Percentiles rank a stretch among this genome's conserved stretches.
Conservation (phyloP, 306 rosid species). For the Gleditsia sinensis region DNA sequence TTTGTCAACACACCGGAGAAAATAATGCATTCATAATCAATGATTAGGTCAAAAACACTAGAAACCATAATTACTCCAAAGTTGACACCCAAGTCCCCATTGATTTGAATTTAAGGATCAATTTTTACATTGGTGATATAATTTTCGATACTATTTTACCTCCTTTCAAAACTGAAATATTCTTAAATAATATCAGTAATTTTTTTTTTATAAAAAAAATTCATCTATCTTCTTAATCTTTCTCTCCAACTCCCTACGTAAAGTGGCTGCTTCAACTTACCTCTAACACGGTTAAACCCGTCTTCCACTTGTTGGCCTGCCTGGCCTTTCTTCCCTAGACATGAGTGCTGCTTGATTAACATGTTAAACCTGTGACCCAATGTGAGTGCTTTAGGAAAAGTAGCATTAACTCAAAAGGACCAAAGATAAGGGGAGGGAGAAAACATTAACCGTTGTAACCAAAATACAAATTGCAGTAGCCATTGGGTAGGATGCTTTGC, state of each 20-base stretch:
- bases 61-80: background rate
- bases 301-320: no score
- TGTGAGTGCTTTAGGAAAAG: conserved; percentile 12
- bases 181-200: no score
- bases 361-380: background rate
- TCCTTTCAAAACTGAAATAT: no score
- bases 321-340: no score
- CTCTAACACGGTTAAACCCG: no score
- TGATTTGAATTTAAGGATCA: background rate
- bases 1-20: background rate
- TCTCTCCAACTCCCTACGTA: background rate
- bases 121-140: no score
- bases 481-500: background rate
- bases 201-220: no score
- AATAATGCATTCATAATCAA: background rate
- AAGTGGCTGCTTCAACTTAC: no score
- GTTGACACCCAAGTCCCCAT: background rate
- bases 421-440: background rate
- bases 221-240: background rate
- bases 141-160: no score
- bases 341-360: background rate
- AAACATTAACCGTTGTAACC: conserved; percentile 40
- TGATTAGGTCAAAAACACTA: background rate
- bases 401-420: background rate
- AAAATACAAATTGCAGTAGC: conserved; percentile 21